These are phyloP conservation scores for Mycena floridula DNA, from an alignment of 768 basidiomycete genomes.

Conservation along the genomic window DNA sequence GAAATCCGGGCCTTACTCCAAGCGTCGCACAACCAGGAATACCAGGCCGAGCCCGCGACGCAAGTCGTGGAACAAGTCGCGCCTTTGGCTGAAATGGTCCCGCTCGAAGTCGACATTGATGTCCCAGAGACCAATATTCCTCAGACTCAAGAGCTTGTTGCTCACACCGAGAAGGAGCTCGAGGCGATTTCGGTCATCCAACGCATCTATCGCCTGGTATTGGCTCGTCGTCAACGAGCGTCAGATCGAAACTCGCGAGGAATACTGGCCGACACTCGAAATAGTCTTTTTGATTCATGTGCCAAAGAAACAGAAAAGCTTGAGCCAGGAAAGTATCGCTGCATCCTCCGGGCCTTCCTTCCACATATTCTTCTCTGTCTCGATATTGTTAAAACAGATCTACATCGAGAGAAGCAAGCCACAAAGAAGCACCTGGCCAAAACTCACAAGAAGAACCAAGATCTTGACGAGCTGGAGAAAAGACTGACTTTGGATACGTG, in stretches of 20 bases:
- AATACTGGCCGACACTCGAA: conserved; percentile 12
- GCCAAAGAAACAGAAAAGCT: conserved; percentile 18
- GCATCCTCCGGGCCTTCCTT: conserved; percentile 30
- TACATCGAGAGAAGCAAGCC: conserved; percentile 21
- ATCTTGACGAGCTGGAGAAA: conserved; percentile 24
- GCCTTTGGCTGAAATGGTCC: conserved; percentile 3
- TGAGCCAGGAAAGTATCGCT: conserved; percentile 22
- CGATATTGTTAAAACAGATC: conserved; percentile 21
- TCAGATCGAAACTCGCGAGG: no score
- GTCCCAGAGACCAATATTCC: conserved; percentile 10
- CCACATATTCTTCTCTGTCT: conserved; percentile 36
- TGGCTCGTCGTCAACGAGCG: background rate
- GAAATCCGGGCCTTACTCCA: conserved; percentile 25
- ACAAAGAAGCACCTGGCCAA: conserved; percentile 22
- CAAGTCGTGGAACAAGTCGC: background rate
- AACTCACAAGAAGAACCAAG: conserved; percentile 22
- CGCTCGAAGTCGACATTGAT: conserved; percentile 7
- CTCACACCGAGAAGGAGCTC: conserved; percentile 21
- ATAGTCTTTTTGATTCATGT: conserved; percentile 21
- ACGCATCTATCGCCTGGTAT: background rate
- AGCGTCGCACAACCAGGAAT: conserved; percentile 1
- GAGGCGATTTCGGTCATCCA: conserved; percentile 18
- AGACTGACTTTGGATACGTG: conserved; percentile 27
- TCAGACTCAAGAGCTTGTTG: conserved; percentile 9
- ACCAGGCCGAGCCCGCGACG: background rate